These are phyloP conservation scores for Candida pini DNA, from an alignment of 805 yeast species.

Conservation along the genomic window DNA sequence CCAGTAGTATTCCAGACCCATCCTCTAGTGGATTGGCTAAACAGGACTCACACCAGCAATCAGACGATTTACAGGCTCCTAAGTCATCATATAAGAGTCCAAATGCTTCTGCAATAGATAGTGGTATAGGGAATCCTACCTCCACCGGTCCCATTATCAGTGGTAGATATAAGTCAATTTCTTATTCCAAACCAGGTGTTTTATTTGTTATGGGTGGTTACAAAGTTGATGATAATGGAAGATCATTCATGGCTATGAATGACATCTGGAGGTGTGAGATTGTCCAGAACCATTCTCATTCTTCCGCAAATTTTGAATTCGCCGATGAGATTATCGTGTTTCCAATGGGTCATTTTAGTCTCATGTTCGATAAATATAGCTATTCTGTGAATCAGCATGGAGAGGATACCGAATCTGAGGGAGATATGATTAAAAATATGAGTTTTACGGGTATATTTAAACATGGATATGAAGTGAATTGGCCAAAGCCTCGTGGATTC, in stretches of 20 bases:
- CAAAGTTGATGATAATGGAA: conserved; percentile 26
- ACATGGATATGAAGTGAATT: conserved; percentile 13
- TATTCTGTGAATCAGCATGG: conserved; percentile 15
- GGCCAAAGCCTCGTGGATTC: conserved; percentile 30
- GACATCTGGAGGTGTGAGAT: conserved; percentile 31
- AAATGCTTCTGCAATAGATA: neutral
- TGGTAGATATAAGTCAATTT: neutral
- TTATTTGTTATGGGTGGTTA: conserved; percentile 47
- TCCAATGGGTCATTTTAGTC: conserved; percentile 27
- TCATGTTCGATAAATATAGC: conserved; percentile 16
- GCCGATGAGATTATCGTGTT: conserved; percentile 25
- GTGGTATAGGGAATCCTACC: neutral
- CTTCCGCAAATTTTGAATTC: conserved; percentile 25
- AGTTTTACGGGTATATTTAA: conserved; percentile 22
- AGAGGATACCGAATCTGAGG: conserved; percentile 6
- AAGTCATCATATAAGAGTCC: neutral
- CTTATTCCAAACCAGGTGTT: conserved; percentile 27
- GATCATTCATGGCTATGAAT: conserved; percentile 26
- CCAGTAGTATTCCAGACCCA: neutral
- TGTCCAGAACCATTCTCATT: conserved; percentile 24
- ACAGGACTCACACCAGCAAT: neutral
- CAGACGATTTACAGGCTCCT: too few species aligned
- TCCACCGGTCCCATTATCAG: too few species aligned
- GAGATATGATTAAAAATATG: conserved; percentile 2
- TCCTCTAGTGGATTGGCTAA: neutral